These are phyloP conservation scores for Rhizopogon rudus DNA, from an alignment of 768 basidiomycete species.

Conservation along the genomic window DNA sequence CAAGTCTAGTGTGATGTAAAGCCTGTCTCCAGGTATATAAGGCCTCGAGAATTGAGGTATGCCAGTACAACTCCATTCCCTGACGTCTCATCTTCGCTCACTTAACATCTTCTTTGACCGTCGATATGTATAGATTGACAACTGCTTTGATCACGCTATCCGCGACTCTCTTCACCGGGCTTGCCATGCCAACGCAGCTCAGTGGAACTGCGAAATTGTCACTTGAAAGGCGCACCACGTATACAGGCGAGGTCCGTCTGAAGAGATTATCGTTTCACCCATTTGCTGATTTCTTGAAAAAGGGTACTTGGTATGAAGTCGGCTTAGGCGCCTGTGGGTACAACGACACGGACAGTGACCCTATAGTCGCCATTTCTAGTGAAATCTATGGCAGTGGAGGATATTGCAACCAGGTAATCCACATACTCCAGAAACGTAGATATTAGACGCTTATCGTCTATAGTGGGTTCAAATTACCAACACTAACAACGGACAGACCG, in stretches of 20 bases:
- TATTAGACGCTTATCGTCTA: background rate
- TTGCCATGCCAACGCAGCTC: slow-evolving; percentile 35
- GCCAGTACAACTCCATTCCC: no score
- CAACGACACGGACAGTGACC: slow-evolving; percentile 39
- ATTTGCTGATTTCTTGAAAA: background rate
- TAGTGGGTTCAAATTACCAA: slow-evolving; percentile 61
- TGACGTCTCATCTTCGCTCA: background rate
- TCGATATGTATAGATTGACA: slow-evolving; percentile 15
- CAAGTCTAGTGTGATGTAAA: slow-evolving; percentile 23
- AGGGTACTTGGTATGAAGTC: slow-evolving; percentile 68
- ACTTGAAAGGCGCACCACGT: slow-evolving; percentile 44
- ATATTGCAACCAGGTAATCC: slow-evolving; percentile 57
- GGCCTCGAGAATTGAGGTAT: background rate
- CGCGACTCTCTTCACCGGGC: slow-evolving; percentile 33
- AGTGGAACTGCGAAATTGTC: slow-evolving; percentile 16
- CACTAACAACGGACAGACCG: slow-evolving; percentile 43
- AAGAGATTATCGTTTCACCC: background rate
- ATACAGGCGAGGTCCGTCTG: slow-evolving; percentile 3
- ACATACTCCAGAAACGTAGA: background rate
- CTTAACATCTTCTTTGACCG: background rate
- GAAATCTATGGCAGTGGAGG: slow-evolving; percentile 46
- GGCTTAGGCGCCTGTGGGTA: slow-evolving; percentile 62
- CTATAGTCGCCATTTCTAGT: slow-evolving; percentile 61
- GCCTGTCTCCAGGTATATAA: slow-evolving; percentile 20
- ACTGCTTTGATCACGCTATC: slow-evolving; percentile 34